Evolutionary conservation across 176 grass and related monocot genomes (phyloP), one percentile per base, ranked within the genome.

Genomic region (Panicum miliaceum): DNA sequence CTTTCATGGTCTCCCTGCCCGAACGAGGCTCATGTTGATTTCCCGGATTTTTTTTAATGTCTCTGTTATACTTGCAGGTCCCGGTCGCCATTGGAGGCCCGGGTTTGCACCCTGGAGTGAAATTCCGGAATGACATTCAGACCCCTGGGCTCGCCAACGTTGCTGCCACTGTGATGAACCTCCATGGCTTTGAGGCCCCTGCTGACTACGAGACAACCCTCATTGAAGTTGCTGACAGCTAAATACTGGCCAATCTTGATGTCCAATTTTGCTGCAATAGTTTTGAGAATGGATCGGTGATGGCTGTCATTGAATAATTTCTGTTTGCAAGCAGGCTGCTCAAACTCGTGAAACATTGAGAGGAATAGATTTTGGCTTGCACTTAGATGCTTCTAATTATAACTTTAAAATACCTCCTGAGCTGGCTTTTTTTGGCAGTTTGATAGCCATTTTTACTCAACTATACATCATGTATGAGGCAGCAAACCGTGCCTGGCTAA

Each of bases 1-100:
- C 41, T 52, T 73, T 41, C 4, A 34, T 65, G 8, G 19, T 60
- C 50, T 45, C 20, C 52, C 35, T 27, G 5, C 11, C 22, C 14
- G 15, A 13, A 50, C 15, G 48, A 50, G 13, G 4, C 4, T 6
- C 38, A 71, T 27, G 19, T 60, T 76, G 22, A 36, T 89, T 8
- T 6, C 36, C 47, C 73, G 0, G 47, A 37, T 89, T 59, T 32
- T 89, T 59, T 32, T 23, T 66, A 87, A 84, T 47, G 6, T 35
- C 5, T 71, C 5, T 71, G 42, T 61, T 71, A 81, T 66, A 83
- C 45, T 37, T 90, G 26, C 88, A 99, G 96, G 96, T 99, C 9
- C 96, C 96, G 2, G 88, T 99, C 90, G 96, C 93, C 32, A 96
- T 99, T 50, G 96, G 96, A 69, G 96, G 96, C 58, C 96, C 93